Evolutionary conservation across 768 basidiomycete genomes (phyloP).

Genomic region (Podaxis carcinomalis): DNA sequence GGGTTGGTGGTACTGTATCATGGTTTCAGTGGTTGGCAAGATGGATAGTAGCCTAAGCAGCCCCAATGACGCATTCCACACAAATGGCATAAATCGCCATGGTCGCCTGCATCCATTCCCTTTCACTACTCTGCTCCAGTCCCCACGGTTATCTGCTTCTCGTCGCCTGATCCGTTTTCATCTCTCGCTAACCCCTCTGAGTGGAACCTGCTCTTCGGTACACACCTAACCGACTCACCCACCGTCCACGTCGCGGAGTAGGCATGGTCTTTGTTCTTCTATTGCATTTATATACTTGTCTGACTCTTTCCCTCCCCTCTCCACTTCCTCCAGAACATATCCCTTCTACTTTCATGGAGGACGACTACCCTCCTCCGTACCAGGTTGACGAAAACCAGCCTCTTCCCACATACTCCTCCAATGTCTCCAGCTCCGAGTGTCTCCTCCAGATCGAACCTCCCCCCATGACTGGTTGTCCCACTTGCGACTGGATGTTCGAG

Average conservation of each 20-base stretch:
- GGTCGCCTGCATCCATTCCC: neutral
- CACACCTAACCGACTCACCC: neutral
- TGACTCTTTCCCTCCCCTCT: neutral
- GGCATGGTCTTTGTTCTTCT: neutral
- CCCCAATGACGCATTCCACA: neutral
- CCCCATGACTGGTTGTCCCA: slow-evolving; percentile 20
- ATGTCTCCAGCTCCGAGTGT: slow-evolving; percentile 27
- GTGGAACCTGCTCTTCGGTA: slow-evolving; percentile 1
- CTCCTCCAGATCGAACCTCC: slow-evolving; percentile 28
- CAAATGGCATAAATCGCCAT: neutral
- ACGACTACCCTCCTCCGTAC: slow-evolving; percentile 15
- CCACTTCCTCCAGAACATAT: neutral
- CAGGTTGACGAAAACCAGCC: slow-evolving; percentile 15
- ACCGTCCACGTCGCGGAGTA: slow-evolving; percentile 2
- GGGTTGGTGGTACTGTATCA: too few species aligned
- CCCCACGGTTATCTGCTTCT: neutral
- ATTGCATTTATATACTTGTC: neutral
- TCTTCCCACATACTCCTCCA: slow-evolving; percentile 24
- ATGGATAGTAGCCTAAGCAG: neutral
- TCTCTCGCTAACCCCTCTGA: neutral
- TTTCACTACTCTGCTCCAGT: slow-evolving; percentile 1
- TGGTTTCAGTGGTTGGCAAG: too few species aligned
- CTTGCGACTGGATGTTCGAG: slow-evolving; percentile 31
- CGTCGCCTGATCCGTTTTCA: slow-evolving; percentile 4
- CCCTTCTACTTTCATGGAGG: neutral